phyloP scores from a whole-genome alignment of 2,329 filamentous ascomycete species.

The Fusarium burgessii region DNA sequence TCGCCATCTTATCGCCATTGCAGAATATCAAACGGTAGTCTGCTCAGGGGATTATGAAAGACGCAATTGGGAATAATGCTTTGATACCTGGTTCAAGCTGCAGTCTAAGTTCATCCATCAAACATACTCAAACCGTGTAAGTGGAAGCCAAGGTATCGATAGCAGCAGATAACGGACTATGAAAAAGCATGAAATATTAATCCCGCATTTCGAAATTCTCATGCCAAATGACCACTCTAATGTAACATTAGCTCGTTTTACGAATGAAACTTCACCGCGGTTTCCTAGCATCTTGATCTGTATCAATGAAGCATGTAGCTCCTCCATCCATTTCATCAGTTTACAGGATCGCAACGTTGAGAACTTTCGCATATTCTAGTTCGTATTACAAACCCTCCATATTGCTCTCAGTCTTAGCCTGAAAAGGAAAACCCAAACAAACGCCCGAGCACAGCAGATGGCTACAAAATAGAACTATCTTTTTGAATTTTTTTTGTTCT shows the following conservation, averaged over 20 bases:
- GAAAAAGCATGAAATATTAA: neutral
- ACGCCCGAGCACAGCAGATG: too few species aligned
- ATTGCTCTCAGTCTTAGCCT: neutral
- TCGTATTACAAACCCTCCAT: neutral
- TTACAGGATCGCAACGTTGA: too few species aligned
- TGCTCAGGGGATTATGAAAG: fast-evolving
- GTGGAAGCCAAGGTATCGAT: neutral
- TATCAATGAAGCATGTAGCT: neutral
- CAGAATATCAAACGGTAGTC: fast-evolving
- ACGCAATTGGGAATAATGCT: neutral
- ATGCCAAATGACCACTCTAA: neutral
- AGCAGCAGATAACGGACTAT: neutral
- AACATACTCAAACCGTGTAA: neutral
- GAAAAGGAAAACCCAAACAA: fast-evolving
- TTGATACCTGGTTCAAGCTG: neutral
- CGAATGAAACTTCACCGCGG: neutral
- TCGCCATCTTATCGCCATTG: neutral
- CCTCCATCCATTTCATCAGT: neutral
- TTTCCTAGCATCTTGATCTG: neutral
- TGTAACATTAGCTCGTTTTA: neutral
- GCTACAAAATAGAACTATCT: neutral
- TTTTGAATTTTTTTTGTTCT: neutral
- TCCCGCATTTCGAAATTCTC: neutral
- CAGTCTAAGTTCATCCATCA: neutral
- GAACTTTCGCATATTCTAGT: neutral